Evolutionary conservation across 805 yeast species (phyloP), one percentile per base, ranked within the genome.

Genomic region (Nakazawaea laoshanensis): DNA sequence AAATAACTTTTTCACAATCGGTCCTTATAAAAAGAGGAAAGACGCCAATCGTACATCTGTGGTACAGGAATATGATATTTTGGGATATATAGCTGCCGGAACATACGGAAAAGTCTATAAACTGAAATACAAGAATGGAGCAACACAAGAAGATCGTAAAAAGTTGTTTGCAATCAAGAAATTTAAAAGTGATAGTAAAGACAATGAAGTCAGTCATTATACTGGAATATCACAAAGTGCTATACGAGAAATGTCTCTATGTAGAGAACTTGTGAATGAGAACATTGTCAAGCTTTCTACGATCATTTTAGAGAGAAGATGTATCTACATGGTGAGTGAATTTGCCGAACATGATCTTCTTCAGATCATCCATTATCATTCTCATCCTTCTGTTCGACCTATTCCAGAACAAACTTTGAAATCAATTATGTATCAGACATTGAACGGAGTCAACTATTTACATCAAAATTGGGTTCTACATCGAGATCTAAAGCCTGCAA

Each of bases 71-170:
- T 92, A 88, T 56, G 88, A 81, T 41, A 80, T 92, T 39, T 58
- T 87, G 12, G 98, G 98, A 0, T 92, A 92, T 55, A 92, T 92
- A 38, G 98, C 98, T 1, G 96, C 98, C 1, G 98, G 98, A 24
- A 92, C 98, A 0, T 92, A 92, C 55, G 98, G 98, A 37, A 73
- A 86, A 38, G 95, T 86, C 15, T 92, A 87, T 61, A 89, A 92
- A 52, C 97, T 96, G 6, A 70, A 71, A 40, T 66, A 77, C 7
- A 52, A 50, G 52, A 27, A 21, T n/a, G 23, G 14, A 19, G 13
- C 15, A 6, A 18, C 21, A 6, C 30, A 27, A 6, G 37, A 35
- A 37, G 45, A 30, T 50, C 50, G 43, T 16, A 43, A 41, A 16
- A 45, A 55, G 13, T 63, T 76, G 28, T 84, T 65, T 51, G 98